Evolutionary conservation across 164 flowering plant genomes (phyloP).

Genomic region (Magnolia kwangsiensis): DNA sequence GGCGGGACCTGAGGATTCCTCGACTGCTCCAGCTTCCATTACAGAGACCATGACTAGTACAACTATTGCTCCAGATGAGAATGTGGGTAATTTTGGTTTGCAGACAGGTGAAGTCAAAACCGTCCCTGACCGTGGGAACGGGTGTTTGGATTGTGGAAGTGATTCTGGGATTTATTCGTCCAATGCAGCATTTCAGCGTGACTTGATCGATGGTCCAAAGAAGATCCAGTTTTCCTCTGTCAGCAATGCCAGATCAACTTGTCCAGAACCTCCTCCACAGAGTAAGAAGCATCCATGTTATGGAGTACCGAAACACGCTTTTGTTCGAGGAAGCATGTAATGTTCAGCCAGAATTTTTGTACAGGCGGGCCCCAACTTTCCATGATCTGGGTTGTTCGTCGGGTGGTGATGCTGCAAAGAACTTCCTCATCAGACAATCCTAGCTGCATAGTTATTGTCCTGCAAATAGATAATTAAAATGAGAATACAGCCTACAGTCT

Average conservation of each 20-base stretch:
- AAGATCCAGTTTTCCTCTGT: conserved; percentile 44
- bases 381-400: too few relatives aligned
- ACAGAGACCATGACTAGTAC: conserved; percentile 33
- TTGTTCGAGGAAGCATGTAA: background rate
- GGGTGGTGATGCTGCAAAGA: too few relatives aligned
- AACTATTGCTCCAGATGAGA: conserved; percentile 20
- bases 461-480: too few relatives aligned
- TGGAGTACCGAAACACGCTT: background rate
- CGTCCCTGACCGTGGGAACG: too few relatives aligned
- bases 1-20: conserved; percentile 29
- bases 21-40: conserved; percentile 41
- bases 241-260: background rate
- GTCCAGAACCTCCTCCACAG: conserved; percentile 21
- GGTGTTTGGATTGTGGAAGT: conserved; percentile 9
- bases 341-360: background rate
- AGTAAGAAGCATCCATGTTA: conserved; percentile 35
- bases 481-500: too few relatives aligned
- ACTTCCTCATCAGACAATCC: too few relatives aligned
- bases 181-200: background rate
- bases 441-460: too few relatives aligned
- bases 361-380: background rate
- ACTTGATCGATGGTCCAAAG: conserved; percentile 34
- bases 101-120: conserved; percentile 21
- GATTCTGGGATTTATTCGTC: background rate
- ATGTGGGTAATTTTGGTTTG: conserved; percentile 12